phyloP scores from a whole-genome alignment of 495 filamentous ascomycete genomes.

The Lepidopterella palustris region DNA sequence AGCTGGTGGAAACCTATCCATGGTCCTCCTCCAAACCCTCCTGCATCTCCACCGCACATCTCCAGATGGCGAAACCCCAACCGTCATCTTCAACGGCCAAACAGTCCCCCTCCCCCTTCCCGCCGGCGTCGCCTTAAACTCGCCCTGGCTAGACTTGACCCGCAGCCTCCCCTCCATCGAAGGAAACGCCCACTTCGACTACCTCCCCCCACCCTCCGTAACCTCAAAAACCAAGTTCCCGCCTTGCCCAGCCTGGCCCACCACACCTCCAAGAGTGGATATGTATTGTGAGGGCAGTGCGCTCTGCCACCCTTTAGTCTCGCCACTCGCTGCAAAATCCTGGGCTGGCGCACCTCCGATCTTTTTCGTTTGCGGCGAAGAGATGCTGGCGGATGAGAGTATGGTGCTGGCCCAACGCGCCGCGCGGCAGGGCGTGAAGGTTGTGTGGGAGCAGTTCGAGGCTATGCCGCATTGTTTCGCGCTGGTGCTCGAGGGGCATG shows the following conservation, averaged over 20 bases:
- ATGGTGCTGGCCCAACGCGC: constrained; percentile 55
- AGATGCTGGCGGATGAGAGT: constrained; percentile 70
- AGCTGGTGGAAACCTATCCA: constrained; percentile 71
- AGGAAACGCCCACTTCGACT: constrained; percentile 62
- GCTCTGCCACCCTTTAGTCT: constrained; percentile 68
- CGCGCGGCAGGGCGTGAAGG: constrained; percentile 52
- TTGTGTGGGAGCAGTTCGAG: constrained; percentile 71
- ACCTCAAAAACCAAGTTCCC: constrained; percentile 40
- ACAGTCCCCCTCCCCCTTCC: constrained; percentile 60
- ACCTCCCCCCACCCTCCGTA: constrained; percentile 51
- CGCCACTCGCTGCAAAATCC: constrained; percentile 51
- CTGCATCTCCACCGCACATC: constrained; percentile 57
- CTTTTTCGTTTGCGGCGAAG: constrained; percentile 69
- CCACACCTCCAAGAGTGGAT: constrained; percentile 58
- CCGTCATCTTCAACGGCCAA: constrained; percentile 58
- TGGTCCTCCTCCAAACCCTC: constrained; percentile 66
- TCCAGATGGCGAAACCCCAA: constrained; percentile 25
- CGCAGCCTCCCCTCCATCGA: constrained; percentile 65
- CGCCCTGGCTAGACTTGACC: constrained; percentile 73
- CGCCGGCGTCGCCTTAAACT: constrained; percentile 56
- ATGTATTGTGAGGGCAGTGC: constrained; percentile 60
- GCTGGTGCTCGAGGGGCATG: constrained; percentile 50
- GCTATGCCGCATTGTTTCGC: constrained; percentile 88
- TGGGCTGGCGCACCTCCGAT: constrained; percentile 69
- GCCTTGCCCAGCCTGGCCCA: constrained; percentile 63